Evolutionary conservation across 805 yeast species (phyloP).

Genomic region (Saccharomyces kudriavzevii): DNA sequence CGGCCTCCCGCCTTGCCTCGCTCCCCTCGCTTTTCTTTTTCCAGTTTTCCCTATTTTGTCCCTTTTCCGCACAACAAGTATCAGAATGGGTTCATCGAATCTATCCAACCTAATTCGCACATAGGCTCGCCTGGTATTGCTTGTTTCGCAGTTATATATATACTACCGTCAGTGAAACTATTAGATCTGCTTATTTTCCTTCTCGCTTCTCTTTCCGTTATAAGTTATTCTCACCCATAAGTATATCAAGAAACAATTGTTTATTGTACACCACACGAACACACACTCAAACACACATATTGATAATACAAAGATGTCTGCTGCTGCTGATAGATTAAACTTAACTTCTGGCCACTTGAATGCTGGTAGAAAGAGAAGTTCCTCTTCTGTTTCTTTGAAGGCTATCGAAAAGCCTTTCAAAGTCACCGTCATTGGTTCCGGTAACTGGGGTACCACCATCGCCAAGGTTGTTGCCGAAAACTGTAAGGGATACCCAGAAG

Average conservation of each 20-base stretch:
- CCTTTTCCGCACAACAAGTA: background rate
- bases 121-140: background rate
- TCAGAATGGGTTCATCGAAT: background rate
- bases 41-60: background rate
- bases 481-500: conserved; percentile 57
- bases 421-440: conserved; percentile 83
- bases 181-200: background rate
- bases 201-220: background rate
- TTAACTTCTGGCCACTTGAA: conserved; percentile 25
- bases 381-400: conserved; percentile 6
- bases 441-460: conserved; percentile 97
- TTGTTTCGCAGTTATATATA: background rate
- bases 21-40: background rate
- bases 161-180: background rate
- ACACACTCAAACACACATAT: background rate
- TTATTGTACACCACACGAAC: background rate
- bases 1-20: background rate
- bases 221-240: background rate
- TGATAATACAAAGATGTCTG: conserved; percentile 11
- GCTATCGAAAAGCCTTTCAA: conserved; percentile 36
- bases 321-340: conserved; percentile 28
- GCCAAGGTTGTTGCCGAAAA: conserved; percentile 94
- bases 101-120: background rate
- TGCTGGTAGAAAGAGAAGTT: conserved; percentile 16
- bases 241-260: background rate